Percentiles rank a stretch among this genome's conserved stretches.
Conservation (phyloP, 768 basidiomycete genomes). For the Suillus hirtellus region DNA sequence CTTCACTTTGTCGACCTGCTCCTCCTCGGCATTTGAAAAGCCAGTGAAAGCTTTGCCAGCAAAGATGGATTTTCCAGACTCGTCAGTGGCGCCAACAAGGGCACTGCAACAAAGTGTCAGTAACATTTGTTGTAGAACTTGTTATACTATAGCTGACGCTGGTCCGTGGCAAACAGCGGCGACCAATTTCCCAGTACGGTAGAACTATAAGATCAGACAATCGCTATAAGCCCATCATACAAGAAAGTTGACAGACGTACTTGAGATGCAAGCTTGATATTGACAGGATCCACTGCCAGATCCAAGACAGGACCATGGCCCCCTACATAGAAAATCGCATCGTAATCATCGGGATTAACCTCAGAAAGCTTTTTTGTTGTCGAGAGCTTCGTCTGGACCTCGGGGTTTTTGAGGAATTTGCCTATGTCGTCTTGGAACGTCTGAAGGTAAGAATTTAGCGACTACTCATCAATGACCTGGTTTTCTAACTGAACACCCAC, state of each 20-base stretch:
- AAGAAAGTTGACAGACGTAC: conserved; percentile 34
- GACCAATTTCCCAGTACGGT: conserved; percentile 62
- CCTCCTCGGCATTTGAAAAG: conserved; percentile 75
- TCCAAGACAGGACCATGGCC: conserved; percentile 81
- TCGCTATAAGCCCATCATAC: background rate
- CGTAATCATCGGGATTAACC: conserved; percentile 61
- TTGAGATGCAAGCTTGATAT: conserved; percentile 56
- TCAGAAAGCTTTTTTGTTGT: conserved; percentile 61
- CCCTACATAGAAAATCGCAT: conserved; percentile 76
- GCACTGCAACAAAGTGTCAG: conserved; percentile 38
- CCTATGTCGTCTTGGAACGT: conserved; percentile 55
- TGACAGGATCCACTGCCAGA: conserved; percentile 55
- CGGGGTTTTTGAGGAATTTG: conserved; percentile 61
- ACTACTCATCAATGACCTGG: background rate
- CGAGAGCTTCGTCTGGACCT: conserved; percentile 52
- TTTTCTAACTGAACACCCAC: conserved; percentile 29
- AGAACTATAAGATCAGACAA: conserved; percentile 48
- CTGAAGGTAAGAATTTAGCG: conserved; percentile 29
- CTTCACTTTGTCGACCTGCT: conserved; percentile 43
- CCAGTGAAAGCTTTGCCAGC: conserved; percentile 57
- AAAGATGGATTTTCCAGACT: conserved; percentile 64
- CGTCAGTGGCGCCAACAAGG: conserved; percentile 55
- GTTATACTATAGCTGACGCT: conserved; percentile 43
- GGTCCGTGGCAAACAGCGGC: conserved; percentile 83
- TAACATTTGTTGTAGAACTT: background rate